These are phyloP conservation scores for Sporothrix euskadiensis DNA, from an alignment of 2,329 filamentous ascomycete species.

Conservation along the genomic window DNA sequence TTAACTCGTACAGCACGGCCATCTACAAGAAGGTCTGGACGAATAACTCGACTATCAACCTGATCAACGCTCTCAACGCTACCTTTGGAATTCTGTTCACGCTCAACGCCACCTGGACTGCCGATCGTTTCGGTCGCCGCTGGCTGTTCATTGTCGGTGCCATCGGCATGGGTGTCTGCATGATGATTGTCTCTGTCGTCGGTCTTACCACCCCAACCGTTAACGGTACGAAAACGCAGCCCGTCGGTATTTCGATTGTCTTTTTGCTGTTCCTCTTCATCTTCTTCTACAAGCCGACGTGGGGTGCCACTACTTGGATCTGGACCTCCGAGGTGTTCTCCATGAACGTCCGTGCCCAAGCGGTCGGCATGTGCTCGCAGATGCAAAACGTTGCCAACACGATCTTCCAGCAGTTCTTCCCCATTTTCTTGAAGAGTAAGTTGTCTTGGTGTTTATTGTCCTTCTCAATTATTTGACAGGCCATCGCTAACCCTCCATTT, in stretches of 20 bases:
- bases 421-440: constrained; percentile 56
- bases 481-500: background rate
- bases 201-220: constrained; percentile 50
- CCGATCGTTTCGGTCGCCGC: constrained; percentile 69
- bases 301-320: constrained; percentile 68
- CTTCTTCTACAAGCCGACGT: constrained; percentile 65
- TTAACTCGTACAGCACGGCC: constrained; percentile 72
- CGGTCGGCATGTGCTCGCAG: constrained; percentile 64
- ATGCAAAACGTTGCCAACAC: constrained; percentile 63
- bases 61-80: constrained; percentile 74
- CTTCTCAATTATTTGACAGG: background rate
- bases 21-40: constrained; percentile 72
- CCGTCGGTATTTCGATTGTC: constrained; percentile 64
- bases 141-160: constrained; percentile 69
- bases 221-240: constrained; percentile 53
- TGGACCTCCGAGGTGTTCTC: constrained; percentile 67
- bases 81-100: constrained; percentile 73
- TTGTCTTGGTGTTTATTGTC: background rate
- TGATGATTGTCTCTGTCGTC: constrained; percentile 61
- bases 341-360: constrained; percentile 69
- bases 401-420: constrained; percentile 68
- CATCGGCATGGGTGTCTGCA: constrained; percentile 68
- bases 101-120: constrained; percentile 70
- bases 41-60: constrained; percentile 59
- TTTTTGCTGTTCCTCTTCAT: constrained; percentile 65